These are phyloP conservation scores for Drosera capensis DNA, from an alignment of 148 eudicot genomes.

Conservation along the genomic window DNA sequence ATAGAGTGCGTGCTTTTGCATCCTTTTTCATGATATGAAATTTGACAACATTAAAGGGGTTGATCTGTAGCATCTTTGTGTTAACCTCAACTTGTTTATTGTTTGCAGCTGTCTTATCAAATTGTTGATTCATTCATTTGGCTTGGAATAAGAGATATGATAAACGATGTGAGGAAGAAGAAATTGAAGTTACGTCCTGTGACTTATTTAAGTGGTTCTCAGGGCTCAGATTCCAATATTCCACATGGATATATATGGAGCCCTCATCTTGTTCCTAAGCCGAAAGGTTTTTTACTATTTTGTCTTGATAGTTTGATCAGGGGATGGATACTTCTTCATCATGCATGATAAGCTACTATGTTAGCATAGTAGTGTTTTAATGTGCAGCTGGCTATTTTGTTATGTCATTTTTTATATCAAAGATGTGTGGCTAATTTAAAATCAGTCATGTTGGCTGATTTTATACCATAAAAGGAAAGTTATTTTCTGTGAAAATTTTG, in stretches of 20 bases:
- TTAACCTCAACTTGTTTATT: background rate
- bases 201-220: slow-evolving; percentile 81
- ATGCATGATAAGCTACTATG: background rate
- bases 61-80: no score
- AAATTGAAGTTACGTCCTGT: slow-evolving; percentile 80
- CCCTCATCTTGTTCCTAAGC: slow-evolving; percentile 97
- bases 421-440: no score
- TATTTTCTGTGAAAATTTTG: no score
- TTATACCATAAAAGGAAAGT: no score
- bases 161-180: slow-evolving; percentile 90
- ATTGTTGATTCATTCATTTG: slow-evolving; percentile 85
- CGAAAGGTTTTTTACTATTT: slow-evolving; percentile 45
- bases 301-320: background rate
- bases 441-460: no score
- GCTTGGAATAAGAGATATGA: slow-evolving; percentile 94
- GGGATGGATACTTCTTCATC: background rate
- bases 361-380: no score
- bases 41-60: no score
- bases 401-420: no score
- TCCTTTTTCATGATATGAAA: slow-evolving; percentile 4
- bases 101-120: slow-evolving; percentile 79
- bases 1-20: slow-evolving; percentile 50
- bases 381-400: no score
- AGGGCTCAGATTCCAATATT: slow-evolving; percentile 56
- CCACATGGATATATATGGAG: slow-evolving; percentile 98